These are phyloP conservation scores for Hirsutella thompsonii DNA, from an alignment of 2,329 filamentous ascomycete species.

Conservation along the genomic window DNA sequence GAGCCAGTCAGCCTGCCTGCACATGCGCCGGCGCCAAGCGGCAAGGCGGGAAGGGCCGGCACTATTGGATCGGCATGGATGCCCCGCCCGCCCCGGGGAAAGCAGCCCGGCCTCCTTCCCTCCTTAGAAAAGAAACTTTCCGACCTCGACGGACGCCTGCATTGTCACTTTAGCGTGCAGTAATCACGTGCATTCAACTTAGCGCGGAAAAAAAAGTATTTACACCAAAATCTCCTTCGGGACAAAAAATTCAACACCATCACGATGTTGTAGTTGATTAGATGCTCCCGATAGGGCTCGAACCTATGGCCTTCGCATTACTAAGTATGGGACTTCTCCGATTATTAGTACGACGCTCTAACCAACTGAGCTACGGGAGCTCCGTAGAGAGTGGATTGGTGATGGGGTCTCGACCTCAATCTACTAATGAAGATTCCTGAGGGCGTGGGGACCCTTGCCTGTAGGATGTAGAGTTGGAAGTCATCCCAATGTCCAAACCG, in stretches of 20 bases:
- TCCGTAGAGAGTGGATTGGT: too few relatives aligned
- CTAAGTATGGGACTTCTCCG: constrained; percentile 1
- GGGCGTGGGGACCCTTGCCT: too few relatives aligned
- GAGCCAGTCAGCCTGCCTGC: too few relatives aligned
- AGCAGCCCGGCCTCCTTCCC: neutral
- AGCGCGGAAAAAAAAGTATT: too few relatives aligned
- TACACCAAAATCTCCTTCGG: too few relatives aligned
- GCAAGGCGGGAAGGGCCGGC: neutral
- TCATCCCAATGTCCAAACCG: too few relatives aligned
- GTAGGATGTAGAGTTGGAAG: too few relatives aligned
- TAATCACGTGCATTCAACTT: too few relatives aligned
- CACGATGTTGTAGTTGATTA: neutral
- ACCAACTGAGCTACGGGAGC: constrained; percentile 9
- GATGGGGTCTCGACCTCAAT: too few relatives aligned
- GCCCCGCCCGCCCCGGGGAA: neutral
- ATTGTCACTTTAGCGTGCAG: too few relatives aligned
- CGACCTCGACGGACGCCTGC: neutral
- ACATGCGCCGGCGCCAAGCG: too few relatives aligned
- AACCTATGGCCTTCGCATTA: constrained; percentile 10
- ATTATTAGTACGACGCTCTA: constrained; percentile 11
- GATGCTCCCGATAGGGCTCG: constrained; percentile 10
- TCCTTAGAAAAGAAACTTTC: neutral
- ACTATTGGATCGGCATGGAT: neutral
- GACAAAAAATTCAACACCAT: neutral
- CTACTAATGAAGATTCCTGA: too few relatives aligned